Conservation (phyloP, 2,329 filamentous ascomycete genomes). For the Penicillium sp. region DNA sequence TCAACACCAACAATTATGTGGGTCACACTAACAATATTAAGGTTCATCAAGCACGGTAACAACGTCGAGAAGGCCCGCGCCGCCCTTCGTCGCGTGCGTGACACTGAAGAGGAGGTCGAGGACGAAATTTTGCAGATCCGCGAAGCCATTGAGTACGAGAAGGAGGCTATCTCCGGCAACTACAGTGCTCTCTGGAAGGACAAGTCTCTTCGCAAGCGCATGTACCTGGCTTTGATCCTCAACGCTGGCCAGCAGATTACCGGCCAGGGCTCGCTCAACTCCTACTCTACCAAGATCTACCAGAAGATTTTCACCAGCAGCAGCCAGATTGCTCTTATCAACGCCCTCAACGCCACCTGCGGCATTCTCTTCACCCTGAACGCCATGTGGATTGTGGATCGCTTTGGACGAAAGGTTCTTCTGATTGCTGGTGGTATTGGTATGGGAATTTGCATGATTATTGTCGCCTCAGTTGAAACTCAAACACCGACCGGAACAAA, state of each 20-base stretch:
- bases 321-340: slow-evolving; percentile 69
- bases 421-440: slow-evolving; percentile 68
- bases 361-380: slow-evolving; percentile 73
- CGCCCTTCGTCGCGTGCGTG: slow-evolving; percentile 62
- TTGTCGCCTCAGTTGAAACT: slow-evolving; percentile 60
- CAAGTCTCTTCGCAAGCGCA: slow-evolving; percentile 65
- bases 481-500: slow-evolving; percentile 54
- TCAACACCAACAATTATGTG: background rate
- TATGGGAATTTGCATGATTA: slow-evolving; percentile 71
- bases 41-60: slow-evolving; percentile 59
- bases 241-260: slow-evolving; percentile 73
- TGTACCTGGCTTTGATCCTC: slow-evolving; percentile 65
- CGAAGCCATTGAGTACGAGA: slow-evolving; percentile 71
- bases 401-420: slow-evolving; percentile 69
- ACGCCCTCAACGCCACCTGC: slow-evolving; percentile 72
- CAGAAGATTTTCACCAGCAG: slow-evolving; percentile 65
- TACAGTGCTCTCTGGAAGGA: slow-evolving; percentile 72
- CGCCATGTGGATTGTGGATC: slow-evolving; percentile 71
- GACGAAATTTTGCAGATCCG: slow-evolving; percentile 66
- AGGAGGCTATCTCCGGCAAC: slow-evolving; percentile 64
- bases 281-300: slow-evolving; percentile 73
- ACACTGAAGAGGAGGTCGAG: slow-evolving; percentile 66
- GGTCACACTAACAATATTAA: slow-evolving; percentile 13
- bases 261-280: slow-evolving; percentile 71
- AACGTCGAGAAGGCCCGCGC: slow-evolving; percentile 62